Conservation (phyloP, 169 alveolate genomes). For the Amoebophrya sp. region DNA sequence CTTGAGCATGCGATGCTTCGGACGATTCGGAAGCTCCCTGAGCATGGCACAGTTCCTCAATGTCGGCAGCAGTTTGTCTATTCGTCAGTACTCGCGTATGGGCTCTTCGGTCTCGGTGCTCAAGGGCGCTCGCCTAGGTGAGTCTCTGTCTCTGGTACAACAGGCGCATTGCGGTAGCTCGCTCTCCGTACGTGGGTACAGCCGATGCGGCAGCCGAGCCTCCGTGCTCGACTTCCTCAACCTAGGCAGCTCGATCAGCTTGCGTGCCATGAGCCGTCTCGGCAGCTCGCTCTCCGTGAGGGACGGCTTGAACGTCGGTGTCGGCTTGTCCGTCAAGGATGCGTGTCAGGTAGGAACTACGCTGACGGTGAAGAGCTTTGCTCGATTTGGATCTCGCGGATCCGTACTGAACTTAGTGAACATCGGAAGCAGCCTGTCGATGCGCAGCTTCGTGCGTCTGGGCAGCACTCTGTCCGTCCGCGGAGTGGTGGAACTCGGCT, state of each 20-base stretch:
- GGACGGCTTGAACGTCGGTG: not conserved
- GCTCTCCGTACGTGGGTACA: not conserved
- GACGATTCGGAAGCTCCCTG: not conserved
- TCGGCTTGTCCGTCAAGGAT: not conserved
- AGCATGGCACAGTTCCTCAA: not conserved
- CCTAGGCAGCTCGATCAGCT: slow-evolving; percentile 6
- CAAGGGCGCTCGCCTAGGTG: not conserved
- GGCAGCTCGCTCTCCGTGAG: not conserved
- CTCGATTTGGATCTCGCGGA: not conserved
- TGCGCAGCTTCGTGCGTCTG: not conserved
- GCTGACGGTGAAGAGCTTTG: not conserved
- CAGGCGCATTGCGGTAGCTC: not conserved
- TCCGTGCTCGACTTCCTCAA: slow-evolving; percentile 28
- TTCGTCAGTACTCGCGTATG: not conserved
- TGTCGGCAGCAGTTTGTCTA: not conserved
- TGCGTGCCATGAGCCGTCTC: not conserved
- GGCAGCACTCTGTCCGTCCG: slow-evolving; percentile 26
- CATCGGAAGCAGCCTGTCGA: slow-evolving; percentile 25
- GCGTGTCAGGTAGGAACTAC: not conserved
- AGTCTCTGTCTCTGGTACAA: not conserved
- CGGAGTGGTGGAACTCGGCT: not conserved
- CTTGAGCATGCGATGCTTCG: not conserved
- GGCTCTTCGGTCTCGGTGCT: not conserved
- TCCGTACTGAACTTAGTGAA: slow-evolving; percentile 19
- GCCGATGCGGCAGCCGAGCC: not conserved